These are phyloP conservation scores for Dactylellina drechsleri DNA, from an alignment of 2,329 filamentous ascomycete genomes.

Conservation along the genomic window DNA sequence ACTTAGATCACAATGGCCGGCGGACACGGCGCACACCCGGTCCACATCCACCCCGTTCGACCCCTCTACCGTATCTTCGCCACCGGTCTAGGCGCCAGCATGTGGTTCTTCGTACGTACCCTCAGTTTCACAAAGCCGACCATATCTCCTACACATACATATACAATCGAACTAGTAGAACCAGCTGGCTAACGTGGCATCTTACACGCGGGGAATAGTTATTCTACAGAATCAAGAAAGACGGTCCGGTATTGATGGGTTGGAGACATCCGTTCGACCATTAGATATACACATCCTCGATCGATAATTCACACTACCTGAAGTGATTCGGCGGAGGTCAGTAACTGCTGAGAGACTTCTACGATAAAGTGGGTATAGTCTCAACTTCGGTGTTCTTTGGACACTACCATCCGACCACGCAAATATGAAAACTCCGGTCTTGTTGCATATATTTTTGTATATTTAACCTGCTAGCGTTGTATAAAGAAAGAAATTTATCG, in stretches of 20 bases:
- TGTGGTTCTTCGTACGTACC: conserved; percentile 95
- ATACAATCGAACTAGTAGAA: conserved; percentile 22
- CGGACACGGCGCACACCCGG: conserved; percentile 62
- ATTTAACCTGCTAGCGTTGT: conserved; percentile 27
- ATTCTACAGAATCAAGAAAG: conserved; percentile 96
- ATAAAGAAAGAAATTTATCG: conserved; percentile 30
- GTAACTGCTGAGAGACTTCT: no score
- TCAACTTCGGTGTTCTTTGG: no score
- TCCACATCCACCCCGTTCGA: conserved; percentile 70
- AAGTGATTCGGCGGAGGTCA: no score
- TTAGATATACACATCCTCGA: conserved; percentile 64
- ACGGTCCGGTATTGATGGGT: conserved; percentile 88
- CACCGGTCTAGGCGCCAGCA: conserved; percentile 88
- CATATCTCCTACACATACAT: no score
- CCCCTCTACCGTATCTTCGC: conserved; percentile 85
- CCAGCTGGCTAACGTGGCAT: conserved; percentile 5
- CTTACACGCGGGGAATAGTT: conserved; percentile 68
- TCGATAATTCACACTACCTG: no score
- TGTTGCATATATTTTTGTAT: conserved; percentile 25
- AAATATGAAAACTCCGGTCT: no score
- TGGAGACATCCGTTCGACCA: conserved; percentile 98
- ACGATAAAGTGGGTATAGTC: no score
- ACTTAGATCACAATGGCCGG: conserved; percentile 42
- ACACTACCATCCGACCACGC: no score
- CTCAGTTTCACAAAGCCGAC: no score